Conservation (phyloP, 306 rosid species). For the Carpinus viminea region DNA sequence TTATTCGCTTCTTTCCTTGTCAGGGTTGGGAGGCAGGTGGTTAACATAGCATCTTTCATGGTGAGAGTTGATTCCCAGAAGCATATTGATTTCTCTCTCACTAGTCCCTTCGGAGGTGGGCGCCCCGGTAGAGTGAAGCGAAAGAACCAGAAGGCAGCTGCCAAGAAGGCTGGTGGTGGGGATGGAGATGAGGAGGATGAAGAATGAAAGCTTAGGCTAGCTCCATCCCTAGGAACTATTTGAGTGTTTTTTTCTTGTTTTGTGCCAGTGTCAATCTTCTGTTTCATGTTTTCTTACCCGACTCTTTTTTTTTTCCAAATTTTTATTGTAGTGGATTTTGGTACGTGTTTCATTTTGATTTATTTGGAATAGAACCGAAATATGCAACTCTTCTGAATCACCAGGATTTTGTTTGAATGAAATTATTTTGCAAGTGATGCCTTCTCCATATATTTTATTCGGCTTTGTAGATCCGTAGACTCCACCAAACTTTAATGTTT, state of each 20-base stretch:
- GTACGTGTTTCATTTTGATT: neutral
- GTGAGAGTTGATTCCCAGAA: slow-evolving; percentile 70
- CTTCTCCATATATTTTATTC: neutral
- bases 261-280: neutral
- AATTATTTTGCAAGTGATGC: neutral
- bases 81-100: slow-evolving; percentile 67
- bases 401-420: neutral
- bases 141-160: slow-evolving; percentile 47
- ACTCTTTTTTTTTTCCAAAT: neutral
- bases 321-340: slow-evolving; percentile 15
- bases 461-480: neutral
- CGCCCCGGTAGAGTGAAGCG: slow-evolving; percentile 61
- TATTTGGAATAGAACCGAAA: neutral
- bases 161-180: slow-evolving; percentile 44
- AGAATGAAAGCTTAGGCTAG: slow-evolving; percentile 20
- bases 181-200: slow-evolving; percentile 45
- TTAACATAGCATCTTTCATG: slow-evolving; percentile 70
- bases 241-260: neutral
- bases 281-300: neutral
- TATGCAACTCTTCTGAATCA: neutral
- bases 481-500: neutral
- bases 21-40: slow-evolving; percentile 81
- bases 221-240: slow-evolving; percentile 2
- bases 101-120: slow-evolving; percentile 70
- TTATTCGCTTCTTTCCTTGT: neutral